Evolutionary conservation across 2,329 filamentous ascomycete species (phyloP).

Genomic region (Aspergillus tanneri): DNA sequence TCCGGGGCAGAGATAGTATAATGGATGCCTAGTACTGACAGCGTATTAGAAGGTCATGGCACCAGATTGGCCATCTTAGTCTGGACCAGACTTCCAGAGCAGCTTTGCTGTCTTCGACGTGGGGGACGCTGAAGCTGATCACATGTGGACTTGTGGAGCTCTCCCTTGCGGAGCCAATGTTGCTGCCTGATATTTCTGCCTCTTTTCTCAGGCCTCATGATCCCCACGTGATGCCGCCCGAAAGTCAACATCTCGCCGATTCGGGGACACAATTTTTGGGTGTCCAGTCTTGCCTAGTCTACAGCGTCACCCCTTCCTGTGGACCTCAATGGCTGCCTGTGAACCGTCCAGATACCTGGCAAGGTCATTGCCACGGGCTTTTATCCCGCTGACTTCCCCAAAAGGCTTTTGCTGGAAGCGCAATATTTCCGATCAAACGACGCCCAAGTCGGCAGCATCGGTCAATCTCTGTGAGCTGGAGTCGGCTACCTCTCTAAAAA

Average conservation of each 20-base stretch:
- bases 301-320: conserved; percentile 20
- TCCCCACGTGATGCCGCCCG: conserved; percentile 19
- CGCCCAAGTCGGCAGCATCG: conserved; percentile 27
- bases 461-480: conserved; percentile 48
- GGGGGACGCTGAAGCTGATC: conserved; percentile 14
- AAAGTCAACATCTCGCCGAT: conserved; percentile 15
- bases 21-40: neutral
- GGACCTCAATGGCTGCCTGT: conserved; percentile 39
- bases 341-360: conserved; percentile 42
- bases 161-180: conserved; percentile 7
- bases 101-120: conserved; percentile 6
- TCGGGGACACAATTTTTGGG: conserved; percentile 36
- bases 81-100: neutral
- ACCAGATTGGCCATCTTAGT: conserved; percentile 14
- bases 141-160: conserved; percentile 19
- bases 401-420: conserved; percentile 40
- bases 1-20: neutral
- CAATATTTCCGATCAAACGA: conserved; percentile 49
- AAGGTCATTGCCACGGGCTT: conserved; percentile 38
- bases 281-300: conserved; percentile 15
- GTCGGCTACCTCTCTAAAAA: conserved; percentile 46
- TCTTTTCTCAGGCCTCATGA: conserved; percentile 5
- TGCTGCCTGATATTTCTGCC: conserved; percentile 13
- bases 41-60: conserved; percentile 13
- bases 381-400: conserved; percentile 31